Percentiles rank a stretch among this genome's conserved stretches.
Conservation (phyloP, 495 filamentous ascomycete species). For the Trichoderma erinaceum region DNA sequence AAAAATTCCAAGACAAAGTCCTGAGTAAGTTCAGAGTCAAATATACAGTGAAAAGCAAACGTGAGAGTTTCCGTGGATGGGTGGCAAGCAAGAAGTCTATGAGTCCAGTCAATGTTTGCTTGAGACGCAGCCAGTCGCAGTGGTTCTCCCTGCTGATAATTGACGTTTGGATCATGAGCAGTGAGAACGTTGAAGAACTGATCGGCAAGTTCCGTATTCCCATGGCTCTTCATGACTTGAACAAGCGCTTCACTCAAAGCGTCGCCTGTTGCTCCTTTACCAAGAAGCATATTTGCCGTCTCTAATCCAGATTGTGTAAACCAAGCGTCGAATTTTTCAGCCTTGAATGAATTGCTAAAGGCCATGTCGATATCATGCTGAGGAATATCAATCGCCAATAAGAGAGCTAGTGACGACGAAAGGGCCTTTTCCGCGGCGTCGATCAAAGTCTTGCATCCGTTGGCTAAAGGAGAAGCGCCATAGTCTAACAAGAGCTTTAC, state of each 20-base stretch:
- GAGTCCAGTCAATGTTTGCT: slow-evolving; percentile 34
- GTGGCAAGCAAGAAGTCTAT: slow-evolving; percentile 31
- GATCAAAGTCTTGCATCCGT: slow-evolving; percentile 40
- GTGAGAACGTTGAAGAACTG: slow-evolving; percentile 33
- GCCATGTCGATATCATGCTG: slow-evolving; percentile 28
- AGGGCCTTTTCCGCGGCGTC: slow-evolving; percentile 33
- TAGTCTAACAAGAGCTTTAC: slow-evolving; percentile 35
- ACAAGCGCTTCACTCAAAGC: slow-evolving; percentile 34
- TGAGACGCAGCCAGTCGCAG: slow-evolving; percentile 36
- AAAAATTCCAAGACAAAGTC: slow-evolving; percentile 33
- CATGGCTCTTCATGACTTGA: slow-evolving; percentile 28
- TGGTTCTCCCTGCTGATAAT: slow-evolving; percentile 34
- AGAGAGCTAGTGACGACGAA: slow-evolving; percentile 23
- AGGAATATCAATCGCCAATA: slow-evolving; percentile 32
- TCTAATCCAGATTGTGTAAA: slow-evolving; percentile 32
- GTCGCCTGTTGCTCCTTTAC: slow-evolving; percentile 37
- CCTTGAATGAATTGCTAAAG: slow-evolving; percentile 12
- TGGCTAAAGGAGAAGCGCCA: slow-evolving; percentile 36
- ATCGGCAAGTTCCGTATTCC: slow-evolving; percentile 28
- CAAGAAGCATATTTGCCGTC: slow-evolving; percentile 34
- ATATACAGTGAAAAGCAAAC: slow-evolving; percentile 38
- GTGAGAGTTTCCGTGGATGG: slow-evolving; percentile 36
- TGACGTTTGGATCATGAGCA: slow-evolving; percentile 33
- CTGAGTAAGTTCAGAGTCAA: slow-evolving; percentile 33
- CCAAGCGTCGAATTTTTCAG: slow-evolving; percentile 30